Base-by-base conservation (phyloP, 2,329 filamentous ascomycete species). In the Botrytis aclada region DNA sequence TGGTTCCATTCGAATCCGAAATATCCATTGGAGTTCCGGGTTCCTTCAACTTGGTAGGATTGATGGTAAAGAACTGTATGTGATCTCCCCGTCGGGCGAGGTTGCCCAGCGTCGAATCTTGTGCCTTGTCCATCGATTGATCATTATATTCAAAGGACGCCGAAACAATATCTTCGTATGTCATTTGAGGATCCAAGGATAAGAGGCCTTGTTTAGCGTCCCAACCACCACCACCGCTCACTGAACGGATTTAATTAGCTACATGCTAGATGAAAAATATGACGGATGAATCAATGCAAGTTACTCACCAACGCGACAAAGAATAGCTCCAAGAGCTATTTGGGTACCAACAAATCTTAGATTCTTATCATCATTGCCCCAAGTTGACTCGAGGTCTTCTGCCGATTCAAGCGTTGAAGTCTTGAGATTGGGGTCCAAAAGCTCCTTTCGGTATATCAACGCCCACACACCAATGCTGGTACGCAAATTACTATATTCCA, bases 151-250 rank as follows among this genome's bases (percentile, higher is more conserved):
- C 83, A 76, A 90, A 84, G 69, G 85, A 83, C 32, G 88, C 85
- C 47, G 88, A 83, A 56, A 86, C 85, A 12, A 84, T 80, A 29
- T 83, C 77, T n/a, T 82, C 83, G 77, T 88, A 87, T 32, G 81
- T 84, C 25, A 84, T 86, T 76, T 93, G 87, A 5, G 93, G 92
- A 78, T 96, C 93, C 6, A 97, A 85, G 9, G 93, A 93, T 4
- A 97, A 83, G 0, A 97, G 83, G 0, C 93, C 93, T 77, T 92
- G 89, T 80, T 95, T 96, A 72, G 88, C 85, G 25, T 93, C 93
- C 93, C 93, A 97, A 32, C 93, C 93, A 60, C 93, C 93, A 63
- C 93, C 93, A 7, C 93, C 93, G 78, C 92, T 94, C 75, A 95
- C 88, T 86, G 84, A 60, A 47, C 4, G 43, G 8, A 37, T 66